Conservation (phyloP, 768 basidiomycete species). For the Punctularia strigosozonata region DNA sequence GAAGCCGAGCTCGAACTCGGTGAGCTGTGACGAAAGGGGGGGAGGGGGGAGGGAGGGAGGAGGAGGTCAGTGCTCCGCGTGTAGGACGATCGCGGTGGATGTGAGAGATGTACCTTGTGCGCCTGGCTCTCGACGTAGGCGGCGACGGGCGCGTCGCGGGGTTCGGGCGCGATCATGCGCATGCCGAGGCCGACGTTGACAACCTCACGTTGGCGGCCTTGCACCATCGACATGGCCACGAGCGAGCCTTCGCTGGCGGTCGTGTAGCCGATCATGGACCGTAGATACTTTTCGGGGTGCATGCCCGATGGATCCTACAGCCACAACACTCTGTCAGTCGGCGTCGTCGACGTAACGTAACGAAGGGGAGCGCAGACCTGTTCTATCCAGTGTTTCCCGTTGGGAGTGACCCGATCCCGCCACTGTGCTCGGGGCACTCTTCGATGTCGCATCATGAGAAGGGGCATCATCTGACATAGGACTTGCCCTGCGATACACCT, state of each 20-base stretch:
- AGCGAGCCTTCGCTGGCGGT: conserved; percentile 56
- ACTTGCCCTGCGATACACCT: conserved; percentile 56
- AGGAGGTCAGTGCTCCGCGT: neutral
- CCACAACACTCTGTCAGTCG: neutral
- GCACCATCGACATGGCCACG: conserved; percentile 80
- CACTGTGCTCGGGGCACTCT: conserved; percentile 68
- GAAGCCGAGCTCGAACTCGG: conserved; percentile 38
- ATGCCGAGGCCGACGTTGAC: conserved; percentile 77
- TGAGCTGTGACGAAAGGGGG: conserved; percentile 27
- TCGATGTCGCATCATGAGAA: conserved; percentile 80
- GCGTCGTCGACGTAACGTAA: neutral
- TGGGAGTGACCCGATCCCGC: conserved; percentile 47
- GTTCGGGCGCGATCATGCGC: conserved; percentile 53
- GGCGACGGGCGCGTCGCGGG: conserved; percentile 41
- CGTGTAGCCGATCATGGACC: conserved; percentile 75
- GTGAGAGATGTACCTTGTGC: conserved; percentile 48
- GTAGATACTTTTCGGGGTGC: conserved; percentile 50
- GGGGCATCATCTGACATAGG: conserved; percentile 63
- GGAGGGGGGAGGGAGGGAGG: too few species aligned
- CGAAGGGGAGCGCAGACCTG: conserved; percentile 34
- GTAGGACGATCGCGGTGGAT: neutral
- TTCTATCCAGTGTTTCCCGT: conserved; percentile 77
- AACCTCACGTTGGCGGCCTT: conserved; percentile 63
- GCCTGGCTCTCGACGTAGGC: conserved; percentile 63
- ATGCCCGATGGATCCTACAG: conserved; percentile 43